Base-by-base conservation (phyloP, 306 rosid species). In the Cucumis hystrix region DNA sequence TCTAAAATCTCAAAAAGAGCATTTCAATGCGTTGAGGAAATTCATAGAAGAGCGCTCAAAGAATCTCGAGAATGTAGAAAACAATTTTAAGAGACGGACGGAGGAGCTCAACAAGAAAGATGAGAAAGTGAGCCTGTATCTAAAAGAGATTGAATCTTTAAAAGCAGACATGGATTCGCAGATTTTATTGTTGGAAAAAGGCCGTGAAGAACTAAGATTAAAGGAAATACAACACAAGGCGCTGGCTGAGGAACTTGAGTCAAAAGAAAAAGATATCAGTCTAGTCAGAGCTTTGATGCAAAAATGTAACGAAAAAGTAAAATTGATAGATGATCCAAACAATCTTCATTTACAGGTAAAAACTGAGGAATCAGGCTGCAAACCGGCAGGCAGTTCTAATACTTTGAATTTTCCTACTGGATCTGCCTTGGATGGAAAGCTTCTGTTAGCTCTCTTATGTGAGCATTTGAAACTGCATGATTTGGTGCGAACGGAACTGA, bases 381-480 rank as follows among this genome's bases (percentile, higher is more conserved):
- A 7, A 21, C 79, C 47, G 56, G 69, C 43, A 43, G 51, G 20
- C 39, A 74, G 37, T 80, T 74, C 47, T 23, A 37, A 6, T 21
- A 11, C 43, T 8, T 30, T 5, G 57, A 55, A 17, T 68, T 43
- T 74, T 16, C 78, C 55, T 8, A n/a, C 40, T 33, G 9, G 78
- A 63, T 47, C 13, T 51, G 37, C 49, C 15, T 39, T 39, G 64
- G 62, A 80, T 78, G 84, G 88, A 40, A 77, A 28, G 11, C 35
- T 56, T 52, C 73, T 87, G 82, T 84, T 79, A 55, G 33, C 17
- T 12, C 82, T 85, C 21, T 68, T 89, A 74, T 80, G 64, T 47
- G 67, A 76, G 67, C 79, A 82, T 71, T 56, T 89, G 20, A 77
- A 84, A 57, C 78, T 58, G 57, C 83, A 79, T 20, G 88, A 82